A percentile compares a stretch with the other conserved stretches of the same genome.
Conservation (phyloP, 805 yeast genomes). For the Barnettozyma salicaria region DNA sequence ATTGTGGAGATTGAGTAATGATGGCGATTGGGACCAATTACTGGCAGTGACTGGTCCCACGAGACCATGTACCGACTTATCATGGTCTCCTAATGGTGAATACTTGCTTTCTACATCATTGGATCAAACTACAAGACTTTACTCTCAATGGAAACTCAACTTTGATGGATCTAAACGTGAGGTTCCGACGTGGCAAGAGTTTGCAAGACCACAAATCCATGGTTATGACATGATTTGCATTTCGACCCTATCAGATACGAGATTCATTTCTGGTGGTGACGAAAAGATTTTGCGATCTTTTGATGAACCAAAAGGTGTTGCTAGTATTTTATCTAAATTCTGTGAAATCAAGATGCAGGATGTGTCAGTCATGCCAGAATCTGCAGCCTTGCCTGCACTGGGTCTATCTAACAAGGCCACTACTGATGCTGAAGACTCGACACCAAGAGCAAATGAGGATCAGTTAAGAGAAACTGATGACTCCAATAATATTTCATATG, state of each 20-base stretch:
- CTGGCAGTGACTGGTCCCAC: constrained; percentile 73
- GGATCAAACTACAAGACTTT: constrained; percentile 90
- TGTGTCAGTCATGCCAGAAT: constrained; percentile 51
- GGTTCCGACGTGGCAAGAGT: constrained; percentile 68
- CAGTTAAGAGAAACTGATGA: constrained; percentile 29
- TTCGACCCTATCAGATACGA: constrained; percentile 49
- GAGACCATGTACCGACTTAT: constrained; percentile 66
- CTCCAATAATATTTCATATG: constrained; percentile 37
- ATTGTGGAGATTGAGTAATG: constrained; percentile 46
- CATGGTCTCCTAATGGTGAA: constrained; percentile 65
- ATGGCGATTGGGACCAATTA: constrained; percentile 36
- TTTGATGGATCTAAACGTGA: constrained; percentile 28
- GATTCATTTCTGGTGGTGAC: constrained; percentile 91
- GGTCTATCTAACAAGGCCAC: constrained; percentile 91
- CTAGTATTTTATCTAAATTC: constrained; percentile 49
- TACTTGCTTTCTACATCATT: constrained; percentile 72
- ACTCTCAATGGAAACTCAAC: constrained; percentile 51
- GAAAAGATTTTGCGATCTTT: constrained; percentile 88
- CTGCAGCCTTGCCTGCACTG: constrained; percentile 87
- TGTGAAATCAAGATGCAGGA: constrained; percentile 37
- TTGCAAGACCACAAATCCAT: constrained; percentile 96
- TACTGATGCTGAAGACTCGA: constrained; percentile 33
- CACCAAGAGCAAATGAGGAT: constrained; percentile 23
- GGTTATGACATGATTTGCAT: constrained; percentile 94
- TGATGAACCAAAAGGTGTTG: constrained; percentile 79